Conservation (phyloP, 306 rosid genomes). For the Bauhinia variegata region DNA sequence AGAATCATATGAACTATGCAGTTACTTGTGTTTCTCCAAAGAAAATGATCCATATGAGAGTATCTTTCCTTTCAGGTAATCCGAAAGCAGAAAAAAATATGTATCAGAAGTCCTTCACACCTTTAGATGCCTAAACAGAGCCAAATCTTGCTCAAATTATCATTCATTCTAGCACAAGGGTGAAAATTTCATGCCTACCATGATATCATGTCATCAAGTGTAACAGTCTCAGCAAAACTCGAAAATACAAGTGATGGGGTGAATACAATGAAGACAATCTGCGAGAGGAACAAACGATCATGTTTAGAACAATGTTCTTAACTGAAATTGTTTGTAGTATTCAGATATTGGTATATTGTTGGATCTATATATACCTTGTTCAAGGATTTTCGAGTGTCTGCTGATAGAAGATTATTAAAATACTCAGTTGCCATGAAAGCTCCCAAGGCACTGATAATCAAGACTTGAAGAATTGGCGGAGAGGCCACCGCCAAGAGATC, state of each 20-base stretch:
- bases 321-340: not conserved
- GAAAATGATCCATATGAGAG: no score
- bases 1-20: no score
- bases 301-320: not conserved
- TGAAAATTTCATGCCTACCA: constrained; percentile 50
- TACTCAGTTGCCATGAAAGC: constrained; percentile 71
- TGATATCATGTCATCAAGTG: constrained; percentile 78
- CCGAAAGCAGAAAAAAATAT: not conserved
- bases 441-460: constrained; percentile 70
- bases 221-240: constrained; percentile 70
- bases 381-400: constrained; percentile 56
- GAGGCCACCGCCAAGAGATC: constrained; percentile 67
- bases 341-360: not conserved
- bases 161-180: not conserved
- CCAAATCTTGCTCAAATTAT: not conserved
- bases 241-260: constrained; percentile 83
- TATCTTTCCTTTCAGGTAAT: not conserved
- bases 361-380: constrained; percentile 58
- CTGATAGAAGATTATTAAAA: constrained; percentile 63
- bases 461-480: constrained; percentile 76
- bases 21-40: no score
- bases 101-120: not conserved
- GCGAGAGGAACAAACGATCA: constrained; percentile 31
- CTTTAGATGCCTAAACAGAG: no score
- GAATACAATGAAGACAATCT: constrained; percentile 83